Conservation (phyloP, 768 basidiomycete genomes). For the Zangia roseola region DNA sequence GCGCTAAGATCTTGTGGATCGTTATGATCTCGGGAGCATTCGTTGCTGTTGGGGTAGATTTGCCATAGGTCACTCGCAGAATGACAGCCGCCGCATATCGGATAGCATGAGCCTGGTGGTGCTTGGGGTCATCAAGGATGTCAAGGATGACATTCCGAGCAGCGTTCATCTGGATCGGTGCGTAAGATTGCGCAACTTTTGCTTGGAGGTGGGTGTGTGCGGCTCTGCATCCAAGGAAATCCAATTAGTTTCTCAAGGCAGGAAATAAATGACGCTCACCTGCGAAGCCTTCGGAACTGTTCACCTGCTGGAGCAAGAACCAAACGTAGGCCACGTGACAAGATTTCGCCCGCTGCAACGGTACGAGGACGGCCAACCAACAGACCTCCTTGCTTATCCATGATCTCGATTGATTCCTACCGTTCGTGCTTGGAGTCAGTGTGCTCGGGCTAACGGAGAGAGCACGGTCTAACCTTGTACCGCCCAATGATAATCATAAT, state of each 20-base stretch:
- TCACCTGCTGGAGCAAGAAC: constrained; percentile 57
- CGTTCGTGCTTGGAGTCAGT: not conserved
- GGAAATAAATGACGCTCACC: constrained; percentile 31
- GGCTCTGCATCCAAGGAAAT: constrained; percentile 36
- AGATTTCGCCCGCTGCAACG: constrained; percentile 58
- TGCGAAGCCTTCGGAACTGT: constrained; percentile 59
- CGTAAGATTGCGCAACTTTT: constrained; percentile 48
- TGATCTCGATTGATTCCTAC: constrained; percentile 60
- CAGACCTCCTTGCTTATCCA: constrained; percentile 61
- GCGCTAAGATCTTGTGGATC: constrained; percentile 34
- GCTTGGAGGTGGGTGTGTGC: constrained; percentile 60
- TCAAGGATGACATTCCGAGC: constrained; percentile 33
- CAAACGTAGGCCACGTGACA: constrained; percentile 58
- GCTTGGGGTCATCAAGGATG: constrained; percentile 31
- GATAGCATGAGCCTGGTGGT: constrained; percentile 57
- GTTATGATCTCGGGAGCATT: constrained; percentile 31
- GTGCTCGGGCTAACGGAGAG: not conserved
- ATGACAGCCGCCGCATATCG: constrained; percentile 37
- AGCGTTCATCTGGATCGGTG: constrained; percentile 43
- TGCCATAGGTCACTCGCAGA: constrained; percentile 35
- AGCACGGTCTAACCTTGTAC: constrained; percentile 32
- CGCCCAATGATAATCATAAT: constrained; percentile 34
- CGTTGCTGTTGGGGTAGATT: constrained; percentile 29
- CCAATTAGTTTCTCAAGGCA: not conserved
- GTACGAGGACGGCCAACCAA: constrained; percentile 54